phyloP scores from a whole-genome alignment of 2,329 filamentous ascomycete genomes.

The Pseudogymnoascus sp. region DNA sequence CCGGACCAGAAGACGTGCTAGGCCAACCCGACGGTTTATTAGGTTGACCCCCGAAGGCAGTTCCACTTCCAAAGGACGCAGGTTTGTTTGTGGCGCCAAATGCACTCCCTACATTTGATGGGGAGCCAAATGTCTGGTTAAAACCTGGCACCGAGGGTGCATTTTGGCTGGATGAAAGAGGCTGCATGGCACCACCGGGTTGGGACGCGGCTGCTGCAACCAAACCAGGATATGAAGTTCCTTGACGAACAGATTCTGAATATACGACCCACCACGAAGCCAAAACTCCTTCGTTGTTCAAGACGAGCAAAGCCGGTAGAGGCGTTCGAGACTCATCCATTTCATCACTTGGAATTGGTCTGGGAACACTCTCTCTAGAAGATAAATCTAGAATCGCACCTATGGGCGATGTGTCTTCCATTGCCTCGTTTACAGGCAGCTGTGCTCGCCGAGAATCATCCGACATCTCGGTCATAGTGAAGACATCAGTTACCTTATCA shows the following conservation, averaged over 20 bases:
- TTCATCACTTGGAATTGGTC: conserved; percentile 71
- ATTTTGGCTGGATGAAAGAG: conserved; percentile 15
- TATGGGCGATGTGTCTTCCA: conserved; percentile 67
- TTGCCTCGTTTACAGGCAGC: conserved; percentile 61
- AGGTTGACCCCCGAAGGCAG: conserved; percentile 34
- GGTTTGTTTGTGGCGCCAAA: conserved; percentile 14
- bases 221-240: conserved; percentile 66
- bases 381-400: conserved; percentile 82
- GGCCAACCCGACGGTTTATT: conserved; percentile 35
- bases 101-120: background rate
- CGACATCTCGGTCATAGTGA: conserved; percentile 63
- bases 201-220: conserved; percentile 36
- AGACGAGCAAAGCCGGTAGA: conserved; percentile 71
- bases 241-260: conserved; percentile 70
- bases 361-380: conserved; percentile 65
- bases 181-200: conserved; percentile 15
- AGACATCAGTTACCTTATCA: conserved; percentile 55
- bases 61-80: conserved; percentile 30
- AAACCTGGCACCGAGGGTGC: conserved; percentile 26
- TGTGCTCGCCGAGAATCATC: conserved; percentile 69
- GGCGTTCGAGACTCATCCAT: conserved; percentile 72
- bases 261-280: conserved; percentile 90
- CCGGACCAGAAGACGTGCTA: conserved; percentile 28
- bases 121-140: conserved; percentile 11
- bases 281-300: conserved; percentile 84